Evolutionary conservation across 139 green algal genomes (phyloP), one percentile per base, ranked within the genome.

Genomic region (Chlorella sp.): DNA sequence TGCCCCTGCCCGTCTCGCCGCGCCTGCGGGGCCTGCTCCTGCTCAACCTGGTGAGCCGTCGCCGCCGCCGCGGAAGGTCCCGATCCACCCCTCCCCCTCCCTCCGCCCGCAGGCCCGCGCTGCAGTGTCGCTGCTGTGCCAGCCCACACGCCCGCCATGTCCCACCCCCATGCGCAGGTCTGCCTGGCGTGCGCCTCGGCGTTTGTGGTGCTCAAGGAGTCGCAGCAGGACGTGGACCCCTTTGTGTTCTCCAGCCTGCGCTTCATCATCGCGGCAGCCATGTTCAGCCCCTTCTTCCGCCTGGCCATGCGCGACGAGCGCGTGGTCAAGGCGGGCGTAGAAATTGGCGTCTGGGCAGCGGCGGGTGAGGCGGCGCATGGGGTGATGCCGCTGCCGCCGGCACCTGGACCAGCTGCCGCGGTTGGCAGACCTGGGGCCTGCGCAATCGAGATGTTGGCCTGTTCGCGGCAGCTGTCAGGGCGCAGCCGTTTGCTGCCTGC

Each of bases 281-380:
- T 80, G 11, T 92, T 93, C 67, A 79, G 68, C 34, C 89, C 89
- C 47, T 92, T 87, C 65, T 55, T 91, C 28, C 83, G 81, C 20
- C 41, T 57, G 16, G 87, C 74, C 41, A 4, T 78, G 38, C 47
- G 80, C 30, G 75, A 92, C 71, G 38, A 71, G 25, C 70, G 64
- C 2, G 25, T 90, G 9, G n/a, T 87, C 6, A 51, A n/a, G 32
- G 88, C 81, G 4, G 89, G 89, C 6, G 17, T 91, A 20, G 89
- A 93, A 56, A 76, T 93, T 21, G 89, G 89, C 20, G 17, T 86
- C 28, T 93, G 85, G 85, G 86, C 82, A 12, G 89, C 88, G 20
- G 83, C 73, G 84, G 81, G 81, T 86, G 81, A 3, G 72, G n/a
- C 5, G 2, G 57, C 4, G 39, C 56, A 34, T 12, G 12, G 18